Evolutionary conservation across 208 protist species (phyloP).

Genomic region (Crithidia bombi): DNA sequence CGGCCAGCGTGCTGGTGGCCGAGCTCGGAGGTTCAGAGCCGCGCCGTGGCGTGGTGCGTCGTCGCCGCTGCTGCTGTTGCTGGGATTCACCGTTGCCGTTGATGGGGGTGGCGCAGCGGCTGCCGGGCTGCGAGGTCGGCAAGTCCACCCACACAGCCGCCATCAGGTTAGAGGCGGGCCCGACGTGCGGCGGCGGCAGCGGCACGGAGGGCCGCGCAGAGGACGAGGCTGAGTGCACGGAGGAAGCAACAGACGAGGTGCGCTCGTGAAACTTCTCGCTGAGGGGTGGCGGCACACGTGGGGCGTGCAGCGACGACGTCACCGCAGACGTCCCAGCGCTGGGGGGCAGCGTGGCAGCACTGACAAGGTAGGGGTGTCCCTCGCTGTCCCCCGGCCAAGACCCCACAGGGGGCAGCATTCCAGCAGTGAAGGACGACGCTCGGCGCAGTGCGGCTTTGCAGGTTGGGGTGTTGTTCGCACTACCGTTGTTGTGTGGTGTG

Average conservation of each 20-base stretch:
- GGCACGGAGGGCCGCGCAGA: constrained; percentile 28
- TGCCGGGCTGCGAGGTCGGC: constrained; percentile 25
- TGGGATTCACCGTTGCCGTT: constrained; percentile 9
- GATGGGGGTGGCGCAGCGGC: constrained; percentile 35
- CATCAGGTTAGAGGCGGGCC: constrained; percentile 30
- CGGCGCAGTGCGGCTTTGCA: constrained; percentile 13
- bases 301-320: neutral
- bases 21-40: constrained; percentile 41
- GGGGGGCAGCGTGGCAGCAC: neutral
- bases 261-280: constrained; percentile 28
- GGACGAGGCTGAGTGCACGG: constrained; percentile 33
- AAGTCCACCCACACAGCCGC: constrained; percentile 58
- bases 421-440: constrained; percentile 34
- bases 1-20: constrained; percentile 43
- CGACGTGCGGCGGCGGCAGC: constrained; percentile 41
- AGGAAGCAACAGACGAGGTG: constrained; percentile 35
- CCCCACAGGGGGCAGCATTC: neutral
- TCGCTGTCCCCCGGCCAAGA: constrained; percentile 7
- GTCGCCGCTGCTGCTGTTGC: constrained; percentile 30
- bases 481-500: neutral
- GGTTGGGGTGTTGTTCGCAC: constrained; percentile 1
- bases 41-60: constrained; percentile 47
- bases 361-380: constrained; percentile 8
- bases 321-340: neutral
- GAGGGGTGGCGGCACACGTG: constrained; percentile 2